phyloP scores from a whole-genome alignment of 345 rosid genomes.

The Bruguiera gymnorhiza region DNA sequence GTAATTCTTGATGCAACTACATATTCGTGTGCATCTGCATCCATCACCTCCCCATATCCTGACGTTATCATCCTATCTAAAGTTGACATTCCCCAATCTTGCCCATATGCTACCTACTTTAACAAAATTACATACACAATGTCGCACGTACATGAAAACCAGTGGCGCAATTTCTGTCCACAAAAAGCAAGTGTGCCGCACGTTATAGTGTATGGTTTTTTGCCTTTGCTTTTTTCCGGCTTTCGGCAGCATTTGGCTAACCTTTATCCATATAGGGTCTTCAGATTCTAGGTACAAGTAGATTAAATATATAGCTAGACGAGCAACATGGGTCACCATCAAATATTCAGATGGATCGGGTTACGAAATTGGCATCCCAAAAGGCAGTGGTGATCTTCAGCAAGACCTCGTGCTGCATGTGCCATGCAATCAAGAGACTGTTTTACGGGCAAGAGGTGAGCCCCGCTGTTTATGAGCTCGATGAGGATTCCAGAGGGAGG shows the following conservation, averaged over 20 bases:
- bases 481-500: constrained; percentile 57
- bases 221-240: constrained; percentile 1
- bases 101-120: background rate
- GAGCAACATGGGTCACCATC: constrained; percentile 36
- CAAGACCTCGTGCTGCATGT: constrained; percentile 89
- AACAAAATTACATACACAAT: background rate
- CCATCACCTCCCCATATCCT: constrained; percentile 1
- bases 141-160: too few species aligned
- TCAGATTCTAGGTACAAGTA: constrained; percentile 35
- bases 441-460: constrained; percentile 89
- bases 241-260: constrained; percentile 28
- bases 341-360: constrained; percentile 56
- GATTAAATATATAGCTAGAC: constrained; percentile 1
- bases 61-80: constrained; percentile 21
- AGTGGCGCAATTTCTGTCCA: constrained; percentile 7
- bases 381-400: constrained; percentile 99
- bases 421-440: constrained; percentile 83
- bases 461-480: constrained; percentile 77
- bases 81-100: constrained; percentile 40
- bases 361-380: constrained; percentile 67
- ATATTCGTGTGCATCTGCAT: background rate
- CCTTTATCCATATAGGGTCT: constrained; percentile 18
- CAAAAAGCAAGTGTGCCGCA: background rate
- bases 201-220: background rate
- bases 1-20: background rate